Percentiles rank a stretch among this genome's conserved stretches.
Conservation (phyloP, 768 basidiomycete genomes). For the Suillus subaureus region DNA sequence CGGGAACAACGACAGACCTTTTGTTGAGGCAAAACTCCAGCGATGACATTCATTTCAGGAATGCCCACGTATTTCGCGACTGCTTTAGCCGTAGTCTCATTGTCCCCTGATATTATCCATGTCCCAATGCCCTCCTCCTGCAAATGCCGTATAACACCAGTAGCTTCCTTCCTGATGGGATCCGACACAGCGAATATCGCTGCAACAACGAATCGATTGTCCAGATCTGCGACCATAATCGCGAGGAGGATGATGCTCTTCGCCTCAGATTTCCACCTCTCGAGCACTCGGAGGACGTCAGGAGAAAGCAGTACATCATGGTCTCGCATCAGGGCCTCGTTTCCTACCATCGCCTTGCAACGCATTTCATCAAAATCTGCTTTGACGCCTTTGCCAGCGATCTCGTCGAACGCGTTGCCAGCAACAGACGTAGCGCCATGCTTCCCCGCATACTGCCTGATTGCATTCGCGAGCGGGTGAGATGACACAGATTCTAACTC, state of each 20-base stretch:
- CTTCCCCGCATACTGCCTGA: slow-evolving; percentile 49
- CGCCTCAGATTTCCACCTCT: slow-evolving; percentile 61
- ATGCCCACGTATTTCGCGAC: slow-evolving; percentile 74
- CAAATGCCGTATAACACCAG: slow-evolving; percentile 53
- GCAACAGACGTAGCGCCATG: slow-evolving; percentile 32
- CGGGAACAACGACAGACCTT: slow-evolving; percentile 47
- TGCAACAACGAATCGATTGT: slow-evolving; percentile 34
- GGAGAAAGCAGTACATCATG: slow-evolving; percentile 42
- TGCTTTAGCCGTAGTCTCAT: slow-evolving; percentile 65
- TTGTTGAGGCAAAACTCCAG: slow-evolving; percentile 80
- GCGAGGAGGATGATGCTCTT: slow-evolving; percentile 75
- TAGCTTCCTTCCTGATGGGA: slow-evolving; percentile 60
- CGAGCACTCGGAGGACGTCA: slow-evolving; percentile 34
- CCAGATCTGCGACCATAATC: slow-evolving; percentile 21
- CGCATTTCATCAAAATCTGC: slow-evolving; percentile 44
- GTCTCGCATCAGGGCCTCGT: slow-evolving; percentile 63
- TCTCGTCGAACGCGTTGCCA: slow-evolving; percentile 54
- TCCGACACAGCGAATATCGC: slow-evolving; percentile 70
- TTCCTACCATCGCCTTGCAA: slow-evolving; percentile 64
- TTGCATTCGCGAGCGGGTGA: slow-evolving; percentile 67
- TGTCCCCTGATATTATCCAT: slow-evolving; percentile 87
- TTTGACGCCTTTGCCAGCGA: slow-evolving; percentile 65
- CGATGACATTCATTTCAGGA: slow-evolving; percentile 65
- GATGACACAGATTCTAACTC: slow-evolving; percentile 59
- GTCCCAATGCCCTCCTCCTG: slow-evolving; percentile 55